Evolutionary conservation across 768 basidiomycete genomes (phyloP).

Genomic region (Sarcodon aspratus): DNA sequence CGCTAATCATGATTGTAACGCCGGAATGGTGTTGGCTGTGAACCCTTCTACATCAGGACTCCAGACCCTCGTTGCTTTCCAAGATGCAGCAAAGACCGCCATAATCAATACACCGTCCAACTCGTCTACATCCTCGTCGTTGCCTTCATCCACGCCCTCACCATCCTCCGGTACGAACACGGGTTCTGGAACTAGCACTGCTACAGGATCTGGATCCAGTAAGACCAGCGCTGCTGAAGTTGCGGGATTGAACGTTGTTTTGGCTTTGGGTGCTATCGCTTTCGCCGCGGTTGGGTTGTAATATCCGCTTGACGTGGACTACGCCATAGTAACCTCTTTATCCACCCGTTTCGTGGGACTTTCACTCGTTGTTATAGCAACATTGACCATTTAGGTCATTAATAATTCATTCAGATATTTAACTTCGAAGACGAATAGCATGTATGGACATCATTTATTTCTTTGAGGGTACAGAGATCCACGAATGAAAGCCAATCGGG

Average conservation of each 20-base stretch:
- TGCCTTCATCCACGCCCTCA: not conserved
- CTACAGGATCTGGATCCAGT: not conserved
- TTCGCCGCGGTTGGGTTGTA: not conserved
- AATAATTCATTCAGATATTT: too few relatives aligned
- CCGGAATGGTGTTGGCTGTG: conserved; percentile 9
- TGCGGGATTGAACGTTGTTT: not conserved
- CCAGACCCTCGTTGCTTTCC: conserved; percentile 7
- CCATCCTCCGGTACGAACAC: not conserved
- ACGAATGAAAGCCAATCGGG: too few relatives aligned
- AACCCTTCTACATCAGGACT: conserved; percentile 7
- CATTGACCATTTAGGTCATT: too few relatives aligned
- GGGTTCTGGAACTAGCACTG: not conserved
- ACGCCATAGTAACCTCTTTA: too few relatives aligned
- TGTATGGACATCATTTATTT: too few relatives aligned
- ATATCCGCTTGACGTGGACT: too few relatives aligned
- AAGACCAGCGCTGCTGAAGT: not conserved
- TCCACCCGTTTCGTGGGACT: too few relatives aligned
- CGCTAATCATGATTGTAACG: conserved; percentile 6
- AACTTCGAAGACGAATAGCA: too few relatives aligned
- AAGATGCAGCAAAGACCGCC: conserved; percentile 3
- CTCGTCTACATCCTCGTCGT: not conserved
- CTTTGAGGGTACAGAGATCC: too few relatives aligned
- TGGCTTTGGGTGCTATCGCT: not conserved
- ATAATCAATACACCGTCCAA: not conserved
- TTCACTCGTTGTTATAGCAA: too few relatives aligned